phyloP scores from a whole-genome alignment of 2,329 filamentous ascomycete genomes.

The Macroventuria anomochaeta region DNA sequence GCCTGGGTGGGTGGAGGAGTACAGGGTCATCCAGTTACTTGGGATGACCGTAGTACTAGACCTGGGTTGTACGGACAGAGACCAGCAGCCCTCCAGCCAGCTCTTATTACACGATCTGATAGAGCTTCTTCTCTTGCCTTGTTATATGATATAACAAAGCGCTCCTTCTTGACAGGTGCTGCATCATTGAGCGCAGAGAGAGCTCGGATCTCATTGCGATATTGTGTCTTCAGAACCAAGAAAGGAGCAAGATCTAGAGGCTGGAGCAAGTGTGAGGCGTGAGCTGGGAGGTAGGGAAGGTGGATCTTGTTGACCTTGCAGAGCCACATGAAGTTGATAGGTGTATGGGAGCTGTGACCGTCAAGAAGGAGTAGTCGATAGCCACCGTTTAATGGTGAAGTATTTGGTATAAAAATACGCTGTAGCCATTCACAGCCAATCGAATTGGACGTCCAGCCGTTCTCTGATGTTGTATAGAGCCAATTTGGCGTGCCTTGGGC shows the following conservation, averaged over 20 bases:
- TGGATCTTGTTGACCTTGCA: background rate
- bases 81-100: background rate
- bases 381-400: too few species aligned
- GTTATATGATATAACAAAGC: constrained; percentile 12
- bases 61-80: background rate
- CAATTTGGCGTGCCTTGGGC: constrained; percentile 12
- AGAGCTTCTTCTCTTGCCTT: constrained; percentile 7
- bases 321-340: constrained; percentile 7
- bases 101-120: background rate
- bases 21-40: too few species aligned
- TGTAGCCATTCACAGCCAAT: constrained; percentile 12
- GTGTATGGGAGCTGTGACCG: constrained; percentile 9
- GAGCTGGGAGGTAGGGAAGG: constrained; percentile 9
- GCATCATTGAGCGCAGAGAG: constrained; percentile 11
- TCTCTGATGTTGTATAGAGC: constrained; percentile 20
- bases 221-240: constrained; percentile 13
- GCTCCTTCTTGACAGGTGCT: constrained; percentile 18
- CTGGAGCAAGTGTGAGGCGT: constrained; percentile 18
- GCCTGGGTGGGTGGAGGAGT: too few species aligned
- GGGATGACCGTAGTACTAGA: too few species aligned
- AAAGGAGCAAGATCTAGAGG: constrained; percentile 19
- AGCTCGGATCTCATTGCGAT: constrained; percentile 1
- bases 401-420: constrained; percentile 13
- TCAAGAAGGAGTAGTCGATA: constrained; percentile 15
- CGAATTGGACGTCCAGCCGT: constrained; percentile 20